Conservation (phyloP, 2,329 filamentous ascomycete genomes). For the Metarhizium robertsii region DNA sequence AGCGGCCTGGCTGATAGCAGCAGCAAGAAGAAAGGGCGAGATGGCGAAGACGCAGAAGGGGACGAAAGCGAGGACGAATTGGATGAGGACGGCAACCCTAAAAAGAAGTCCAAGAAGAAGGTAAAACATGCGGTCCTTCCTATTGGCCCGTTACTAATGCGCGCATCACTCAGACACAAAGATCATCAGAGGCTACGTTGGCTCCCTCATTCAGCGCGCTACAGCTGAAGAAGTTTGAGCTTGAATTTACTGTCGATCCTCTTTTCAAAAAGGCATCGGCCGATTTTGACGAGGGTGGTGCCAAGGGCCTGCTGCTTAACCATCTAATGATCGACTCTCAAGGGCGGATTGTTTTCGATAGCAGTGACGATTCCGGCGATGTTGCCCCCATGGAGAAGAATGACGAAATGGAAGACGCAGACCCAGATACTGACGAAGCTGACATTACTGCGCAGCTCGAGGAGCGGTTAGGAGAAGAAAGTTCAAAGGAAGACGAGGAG, state of each 20-base stretch:
- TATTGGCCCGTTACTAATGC: conserved; percentile 8
- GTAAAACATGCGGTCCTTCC: conserved; percentile 30
- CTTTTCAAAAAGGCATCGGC: conserved; percentile 99
- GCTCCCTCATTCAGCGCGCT: conserved; percentile 80
- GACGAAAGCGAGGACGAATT: conserved; percentile 57
- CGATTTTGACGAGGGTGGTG: conserved; percentile 96
- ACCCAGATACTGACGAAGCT: conserved; percentile 21
- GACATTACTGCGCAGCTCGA: conserved; percentile 25
- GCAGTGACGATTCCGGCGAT: conserved; percentile 74
- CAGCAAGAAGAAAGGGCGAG: conserved; percentile 61
- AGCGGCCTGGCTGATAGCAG: conserved; percentile 87
- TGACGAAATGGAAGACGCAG: conserved; percentile 30
- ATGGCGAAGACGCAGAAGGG: conserved; percentile 55
- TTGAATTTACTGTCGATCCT: conserved; percentile 93
- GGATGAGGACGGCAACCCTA: conserved; percentile 50
- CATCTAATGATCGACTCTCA: conserved; percentile 91
- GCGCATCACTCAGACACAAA: conserved; percentile 40
- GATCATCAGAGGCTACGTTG: conserved; percentile 87
- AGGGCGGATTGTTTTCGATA: conserved; percentile 95
- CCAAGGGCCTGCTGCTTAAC: conserved; percentile 89
- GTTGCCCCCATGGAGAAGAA: conserved; percentile 24
- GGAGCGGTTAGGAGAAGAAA: conserved; percentile 33
- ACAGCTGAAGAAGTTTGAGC: conserved; percentile 93
- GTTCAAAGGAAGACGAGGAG: conserved; percentile 41
- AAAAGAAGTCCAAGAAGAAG: conserved; percentile 65